phyloP scores from a whole-genome alignment of 345 rosid species.

The Gossypium mustelinum region DNA sequence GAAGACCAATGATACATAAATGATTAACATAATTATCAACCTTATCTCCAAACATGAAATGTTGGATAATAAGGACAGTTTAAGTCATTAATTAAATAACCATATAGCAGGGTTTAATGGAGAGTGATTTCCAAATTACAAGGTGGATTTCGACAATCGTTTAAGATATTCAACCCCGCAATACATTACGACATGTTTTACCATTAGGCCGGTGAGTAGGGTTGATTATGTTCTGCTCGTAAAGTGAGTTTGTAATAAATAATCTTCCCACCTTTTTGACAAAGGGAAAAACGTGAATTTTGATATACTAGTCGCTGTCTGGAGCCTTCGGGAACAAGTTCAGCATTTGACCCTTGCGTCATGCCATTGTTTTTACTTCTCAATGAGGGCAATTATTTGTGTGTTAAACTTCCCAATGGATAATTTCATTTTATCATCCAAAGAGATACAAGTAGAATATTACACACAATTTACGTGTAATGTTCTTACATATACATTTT shows the following conservation, averaged over 20 bases:
- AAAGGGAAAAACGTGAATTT: not conserved
- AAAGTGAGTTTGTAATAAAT: not conserved
- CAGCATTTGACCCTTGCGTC: not conserved
- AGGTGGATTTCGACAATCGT: too few relatives aligned
- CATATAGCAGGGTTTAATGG: not conserved
- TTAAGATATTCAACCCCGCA: not conserved
- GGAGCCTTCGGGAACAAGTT: not conserved
- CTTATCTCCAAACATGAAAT: not conserved
- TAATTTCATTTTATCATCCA: too few relatives aligned
- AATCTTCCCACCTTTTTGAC: conserved; percentile 2
- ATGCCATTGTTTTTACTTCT: too few relatives aligned
- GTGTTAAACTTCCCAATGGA: too few relatives aligned
- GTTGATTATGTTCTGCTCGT: not conserved
- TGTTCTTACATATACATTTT: too few relatives aligned
- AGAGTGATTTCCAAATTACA: not conserved
- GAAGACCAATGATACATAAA: not conserved
- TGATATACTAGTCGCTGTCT: not conserved
- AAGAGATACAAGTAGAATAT: too few relatives aligned
- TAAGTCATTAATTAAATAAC: not conserved
- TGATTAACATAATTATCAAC: not conserved
- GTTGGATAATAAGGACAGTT: not conserved
- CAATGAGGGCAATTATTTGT: too few relatives aligned
- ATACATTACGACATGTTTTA: not conserved
- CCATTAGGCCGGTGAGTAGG: not conserved
- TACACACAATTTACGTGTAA: too few relatives aligned